Percentiles rank a stretch among this genome's conserved stretches.
Evolutionary conservation across 768 basidiomycete species (phyloP).

Genomic region (Tulasnella sp.): DNA sequence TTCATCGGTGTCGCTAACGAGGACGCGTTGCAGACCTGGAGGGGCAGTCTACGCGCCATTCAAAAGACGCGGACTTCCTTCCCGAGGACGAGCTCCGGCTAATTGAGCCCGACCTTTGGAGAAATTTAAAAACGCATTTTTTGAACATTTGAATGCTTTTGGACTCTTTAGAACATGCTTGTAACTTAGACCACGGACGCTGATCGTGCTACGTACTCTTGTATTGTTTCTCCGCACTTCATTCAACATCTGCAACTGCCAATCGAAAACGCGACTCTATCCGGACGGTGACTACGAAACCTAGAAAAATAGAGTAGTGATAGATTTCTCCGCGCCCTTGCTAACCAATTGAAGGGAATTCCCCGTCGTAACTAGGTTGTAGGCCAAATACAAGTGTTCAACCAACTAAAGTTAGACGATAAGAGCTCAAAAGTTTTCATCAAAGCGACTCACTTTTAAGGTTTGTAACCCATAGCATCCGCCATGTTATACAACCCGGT

Average conservation of each 20-base stretch:
- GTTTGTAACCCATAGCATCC: constrained; percentile 1
- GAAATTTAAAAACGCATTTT: background rate
- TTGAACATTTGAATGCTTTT: background rate
- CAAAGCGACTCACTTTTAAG: constrained; percentile 6
- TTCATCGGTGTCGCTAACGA: background rate
- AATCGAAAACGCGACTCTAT: too few relatives aligned
- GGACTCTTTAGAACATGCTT: too few relatives aligned
- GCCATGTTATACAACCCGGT: constrained; percentile 11
- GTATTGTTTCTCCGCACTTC: too few relatives aligned
- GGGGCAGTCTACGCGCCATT: background rate
- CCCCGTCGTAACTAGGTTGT: background rate
- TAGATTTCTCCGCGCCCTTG: background rate
- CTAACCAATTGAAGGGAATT: constrained; percentile 1
- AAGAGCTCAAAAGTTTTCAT: background rate
- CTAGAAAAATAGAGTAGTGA: background rate
- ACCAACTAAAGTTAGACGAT: background rate
- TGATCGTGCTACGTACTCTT: too few relatives aligned
- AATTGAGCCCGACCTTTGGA: background rate
- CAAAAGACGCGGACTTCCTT: background rate
- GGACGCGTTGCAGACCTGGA: background rate
- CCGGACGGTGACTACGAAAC: too few relatives aligned
- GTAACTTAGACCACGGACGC: too few relatives aligned
- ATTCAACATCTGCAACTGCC: too few relatives aligned
- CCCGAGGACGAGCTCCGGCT: background rate
- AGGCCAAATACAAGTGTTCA: background rate